Base-by-base conservation (phyloP, 208 protist species). In the Trypanosoma conorhini region DNA sequence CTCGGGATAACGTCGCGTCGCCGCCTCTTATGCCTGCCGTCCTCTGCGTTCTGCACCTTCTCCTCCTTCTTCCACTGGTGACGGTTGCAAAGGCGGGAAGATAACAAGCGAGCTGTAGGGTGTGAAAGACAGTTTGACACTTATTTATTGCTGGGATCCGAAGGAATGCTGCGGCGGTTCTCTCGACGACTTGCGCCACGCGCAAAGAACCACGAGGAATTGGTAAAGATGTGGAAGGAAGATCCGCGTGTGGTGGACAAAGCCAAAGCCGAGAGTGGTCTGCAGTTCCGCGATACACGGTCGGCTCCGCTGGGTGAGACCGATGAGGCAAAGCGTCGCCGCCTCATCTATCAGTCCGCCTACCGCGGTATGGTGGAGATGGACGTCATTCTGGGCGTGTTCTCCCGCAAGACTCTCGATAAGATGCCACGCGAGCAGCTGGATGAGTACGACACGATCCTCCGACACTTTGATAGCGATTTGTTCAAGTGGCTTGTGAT, bases 281-380 rank as follows among this genome's bases (percentile, higher is more conserved):
- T 72, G 46, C 83, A 74, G 13, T 96, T 96, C 62, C 79, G 81
- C n/a, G 90, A 96, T 62, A 65, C 67, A 10, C 87, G 90, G 1
- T 79, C 84, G 17, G 51, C 77, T 10, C 75, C 84, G 58, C 71
- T 70, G 15, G 76, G 84, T 51, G 90, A 96, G 62, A 62, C 70
- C 10, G 65, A 81, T 1, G 91, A 89, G 50, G 67, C 74, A 58
- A 89, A 89, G 80, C 88, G 88, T 12, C 85, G 86, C 4, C 91
- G 91, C 0, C 78, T 96, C 7, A 71, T 88, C 5, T 96, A 90
- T 60, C 91, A 96, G 66, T 96, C 91, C 0, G 76, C 72, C 17
- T 96, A 96, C 67, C 88, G 91, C 5, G 91, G 91, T 0, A 96
- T 96, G 91, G 85, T 87, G 48, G 91, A 96, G 81, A 96, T 96